Conservation (phyloP, 2,329 filamentous ascomycete genomes). For the Bipolaris cookei region DNA sequence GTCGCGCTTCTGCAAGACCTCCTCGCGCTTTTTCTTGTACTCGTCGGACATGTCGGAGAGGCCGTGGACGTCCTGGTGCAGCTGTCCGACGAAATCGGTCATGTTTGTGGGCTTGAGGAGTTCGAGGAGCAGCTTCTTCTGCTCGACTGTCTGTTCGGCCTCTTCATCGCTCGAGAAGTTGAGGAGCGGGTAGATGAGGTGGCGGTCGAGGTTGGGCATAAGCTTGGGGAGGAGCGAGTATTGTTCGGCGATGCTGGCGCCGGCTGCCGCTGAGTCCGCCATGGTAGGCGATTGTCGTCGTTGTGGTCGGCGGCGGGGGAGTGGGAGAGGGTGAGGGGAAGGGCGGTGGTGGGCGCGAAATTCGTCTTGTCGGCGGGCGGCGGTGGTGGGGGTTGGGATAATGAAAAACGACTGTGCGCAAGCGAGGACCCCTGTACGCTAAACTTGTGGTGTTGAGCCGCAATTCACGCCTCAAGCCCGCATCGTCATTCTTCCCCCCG, state of each 20-base stretch:
- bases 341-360: slow-evolving; percentile 21
- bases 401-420: slow-evolving; percentile 47
- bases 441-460: slow-evolving; percentile 45
- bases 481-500: slow-evolving; percentile 8
- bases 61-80: slow-evolving; percentile 88
- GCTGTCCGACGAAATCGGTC: slow-evolving; percentile 93
- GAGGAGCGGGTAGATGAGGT: slow-evolving; percentile 94
- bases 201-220: slow-evolving; percentile 90
- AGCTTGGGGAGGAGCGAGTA: slow-evolving; percentile 87
- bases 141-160: slow-evolving; percentile 73
- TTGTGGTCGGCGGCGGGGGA: slow-evolving; percentile 9
- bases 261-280: slow-evolving; percentile 52
- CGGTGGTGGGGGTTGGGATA: slow-evolving; percentile 14
- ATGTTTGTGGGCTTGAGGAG: slow-evolving; percentile 98
- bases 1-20: slow-evolving; percentile 82
- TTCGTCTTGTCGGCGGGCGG: slow-evolving; percentile 21
- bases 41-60: slow-evolving; percentile 79
- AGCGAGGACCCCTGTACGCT: slow-evolving; percentile 45
- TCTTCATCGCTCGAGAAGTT: slow-evolving; percentile 87
- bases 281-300: slow-evolving; percentile 42
- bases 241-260: slow-evolving; percentile 70
- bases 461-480: slow-evolving; percentile 17
- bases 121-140: slow-evolving; percentile 87
- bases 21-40: slow-evolving; percentile 86
- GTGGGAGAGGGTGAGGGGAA: slow-evolving; percentile 16